These are phyloP conservation scores for Pleurotus citrinopileatus DNA, from an alignment of 768 basidiomycete species.

Conservation along the genomic window DNA sequence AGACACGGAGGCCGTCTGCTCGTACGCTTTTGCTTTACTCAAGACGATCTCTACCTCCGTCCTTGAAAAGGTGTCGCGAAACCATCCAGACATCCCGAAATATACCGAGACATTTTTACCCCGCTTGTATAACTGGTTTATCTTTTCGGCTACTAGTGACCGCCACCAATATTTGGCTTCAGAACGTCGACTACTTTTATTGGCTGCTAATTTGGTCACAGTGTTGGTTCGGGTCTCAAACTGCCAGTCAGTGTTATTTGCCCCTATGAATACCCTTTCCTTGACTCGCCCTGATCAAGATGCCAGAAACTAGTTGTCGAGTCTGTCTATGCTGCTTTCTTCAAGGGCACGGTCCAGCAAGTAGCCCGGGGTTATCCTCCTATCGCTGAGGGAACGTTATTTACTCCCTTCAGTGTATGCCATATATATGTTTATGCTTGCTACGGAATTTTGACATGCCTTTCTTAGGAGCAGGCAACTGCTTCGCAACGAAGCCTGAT, in stretches of 20 bases:
- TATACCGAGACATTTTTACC: slow-evolving; percentile 78
- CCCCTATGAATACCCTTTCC: slow-evolving; percentile 5
- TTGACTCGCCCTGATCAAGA: slow-evolving; percentile 32
- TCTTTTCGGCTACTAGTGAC: slow-evolving; percentile 37
- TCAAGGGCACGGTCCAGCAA: slow-evolving; percentile 47
- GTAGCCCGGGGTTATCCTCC: slow-evolving; percentile 58
- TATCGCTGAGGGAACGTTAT: slow-evolving; percentile 32
- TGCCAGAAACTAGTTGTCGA: slow-evolving; percentile 59
- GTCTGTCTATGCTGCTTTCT: slow-evolving; percentile 51
- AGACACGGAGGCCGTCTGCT: slow-evolving; percentile 57
- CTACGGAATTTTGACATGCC: slow-evolving; percentile 12
- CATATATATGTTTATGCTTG: not conserved
- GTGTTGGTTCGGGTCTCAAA: slow-evolving; percentile 63
- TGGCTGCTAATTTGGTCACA: slow-evolving; percentile 65
- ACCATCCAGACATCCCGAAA: slow-evolving; percentile 73
- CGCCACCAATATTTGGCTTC: slow-evolving; percentile 26
- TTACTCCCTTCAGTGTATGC: slow-evolving; percentile 54
- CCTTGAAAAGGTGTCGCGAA: slow-evolving; percentile 36
- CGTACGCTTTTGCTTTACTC: slow-evolving; percentile 85
- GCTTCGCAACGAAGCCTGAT: slow-evolving; percentile 60
- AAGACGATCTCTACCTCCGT: slow-evolving; percentile 65
- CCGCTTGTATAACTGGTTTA: slow-evolving; percentile 62
- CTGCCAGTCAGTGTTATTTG: slow-evolving; percentile 52
- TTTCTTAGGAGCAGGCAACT: slow-evolving; percentile 39
- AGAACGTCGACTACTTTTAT: slow-evolving; percentile 52